Base-by-base conservation (phyloP, 2,329 filamentous ascomycete genomes). In the Cladophialophora psammophila region DNA sequence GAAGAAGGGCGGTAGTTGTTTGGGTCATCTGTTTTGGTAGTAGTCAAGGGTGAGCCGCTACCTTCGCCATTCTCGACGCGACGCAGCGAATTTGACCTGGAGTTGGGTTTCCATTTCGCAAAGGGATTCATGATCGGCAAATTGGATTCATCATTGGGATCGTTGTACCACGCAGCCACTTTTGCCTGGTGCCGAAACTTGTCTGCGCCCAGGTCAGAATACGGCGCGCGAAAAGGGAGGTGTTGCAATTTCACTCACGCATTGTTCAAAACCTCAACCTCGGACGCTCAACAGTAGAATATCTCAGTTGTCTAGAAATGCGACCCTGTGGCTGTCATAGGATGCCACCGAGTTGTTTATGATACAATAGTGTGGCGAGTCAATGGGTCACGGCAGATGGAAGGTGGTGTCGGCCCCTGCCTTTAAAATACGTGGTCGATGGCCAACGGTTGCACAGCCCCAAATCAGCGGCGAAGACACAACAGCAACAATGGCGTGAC, bases 81-180 rank as follows among this genome's bases (percentile, higher is more conserved):
- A 2, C 58, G 59, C 50, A 60, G n/a, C 4, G 65, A 50, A 48
- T 67, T 63, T 26, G 61, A 60, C 20, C 66, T 55, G 15, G 64
- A 57, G 18, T 63, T 55, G 34, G 56, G 55, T 35, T 64, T 61
- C 61, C 64, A 69, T 58, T 70, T 72, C 8, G 62, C 57, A 60
- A 72, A 72, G n/a, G 70, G 70, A 48, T 70, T 71, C 8, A 18
- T 56, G 45, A 69, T 50, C 31, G 60, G 64, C 42, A 65, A 53
- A 31, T 62, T 71, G n/a, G 63, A 38, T 18, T 62, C 42, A 26
- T 67, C 64, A 40, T 65, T 65, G 18, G 66, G 67, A 42, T 67
- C 65, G 59, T 71, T 64, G 55, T 73, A 73, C 69, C 69, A 73
- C 26, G 69, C 71, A 42, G 69, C 64, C 20, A 65, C 63, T 62